phyloP scores from a whole-genome alignment of 2,329 filamentous ascomycete species.

The Alternaria arbusti region DNA sequence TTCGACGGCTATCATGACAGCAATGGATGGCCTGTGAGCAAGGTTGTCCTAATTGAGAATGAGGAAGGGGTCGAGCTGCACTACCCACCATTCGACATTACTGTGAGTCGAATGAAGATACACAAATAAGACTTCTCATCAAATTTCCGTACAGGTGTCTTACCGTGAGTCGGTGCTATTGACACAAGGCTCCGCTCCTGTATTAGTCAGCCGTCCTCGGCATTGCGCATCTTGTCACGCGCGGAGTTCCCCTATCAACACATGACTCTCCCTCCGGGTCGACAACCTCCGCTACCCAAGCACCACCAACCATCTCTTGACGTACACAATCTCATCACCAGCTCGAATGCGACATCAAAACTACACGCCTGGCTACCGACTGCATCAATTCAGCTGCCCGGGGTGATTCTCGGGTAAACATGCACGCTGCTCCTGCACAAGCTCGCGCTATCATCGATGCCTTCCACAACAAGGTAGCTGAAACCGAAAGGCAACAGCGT shows the following conservation, averaged over 20 bases:
- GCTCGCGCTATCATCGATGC: slow-evolving; percentile 7
- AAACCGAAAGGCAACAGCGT: slow-evolving; percentile 4
- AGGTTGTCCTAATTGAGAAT: slow-evolving; percentile 33
- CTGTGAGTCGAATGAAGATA: slow-evolving; percentile 13
- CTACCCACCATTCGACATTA: slow-evolving; percentile 40
- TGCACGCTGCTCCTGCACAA: slow-evolving; percentile 3
- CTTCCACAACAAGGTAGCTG: slow-evolving; percentile 8
- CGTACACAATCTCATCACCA: neutral
- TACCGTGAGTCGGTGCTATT: neutral
- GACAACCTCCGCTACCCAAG: neutral
- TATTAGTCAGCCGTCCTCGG: neutral
- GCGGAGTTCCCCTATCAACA: neutral
- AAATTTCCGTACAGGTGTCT: neutral
- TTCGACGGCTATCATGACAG: slow-evolving; percentile 44
- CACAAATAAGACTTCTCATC: neutral
- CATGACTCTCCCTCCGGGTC: neutral
- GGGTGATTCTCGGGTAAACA: neutral
- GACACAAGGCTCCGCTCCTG: neutral
- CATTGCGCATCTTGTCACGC: neutral
- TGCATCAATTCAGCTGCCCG: slow-evolving; percentile 1
- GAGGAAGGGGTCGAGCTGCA: slow-evolving; percentile 28
- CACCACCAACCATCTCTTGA: neutral
- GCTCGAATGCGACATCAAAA: neutral
- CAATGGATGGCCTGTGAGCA: slow-evolving; percentile 40
- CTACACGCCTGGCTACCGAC: neutral